A percentile compares a stretch with the other conserved stretches of the same genome.
Conservation (phyloP, 768 basidiomycete species). For the Suillus americanus region DNA sequence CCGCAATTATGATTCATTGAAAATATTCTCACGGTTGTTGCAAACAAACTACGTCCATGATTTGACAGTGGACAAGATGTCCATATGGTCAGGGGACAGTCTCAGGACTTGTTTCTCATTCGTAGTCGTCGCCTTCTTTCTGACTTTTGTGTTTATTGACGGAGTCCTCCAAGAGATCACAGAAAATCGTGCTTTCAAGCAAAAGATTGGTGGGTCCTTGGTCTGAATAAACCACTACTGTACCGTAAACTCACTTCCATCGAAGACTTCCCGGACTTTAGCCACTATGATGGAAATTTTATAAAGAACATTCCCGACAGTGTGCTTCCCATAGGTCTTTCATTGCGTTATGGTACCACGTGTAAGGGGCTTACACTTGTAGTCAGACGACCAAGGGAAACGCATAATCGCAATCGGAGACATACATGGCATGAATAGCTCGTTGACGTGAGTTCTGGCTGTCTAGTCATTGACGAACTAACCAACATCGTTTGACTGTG, state of each 20-base stretch:
- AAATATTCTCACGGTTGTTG: conserved; percentile 1
- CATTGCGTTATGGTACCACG: neutral
- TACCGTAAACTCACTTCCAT: neutral
- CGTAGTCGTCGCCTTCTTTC: conserved; percentile 38
- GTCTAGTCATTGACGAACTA: neutral
- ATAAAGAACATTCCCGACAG: conserved; percentile 41
- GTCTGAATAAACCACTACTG: neutral
- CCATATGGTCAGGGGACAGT: neutral
- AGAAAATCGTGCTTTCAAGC: conserved; percentile 3
- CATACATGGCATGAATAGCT: conserved; percentile 78
- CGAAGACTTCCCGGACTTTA: conserved; percentile 55
- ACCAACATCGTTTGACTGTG: neutral
- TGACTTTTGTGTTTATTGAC: conserved; percentile 43
- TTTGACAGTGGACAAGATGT: neutral
- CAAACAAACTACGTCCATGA: neutral
- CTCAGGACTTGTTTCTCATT: conserved; percentile 26
- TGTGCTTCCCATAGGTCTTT: conserved; percentile 56
- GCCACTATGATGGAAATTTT: conserved; percentile 38
- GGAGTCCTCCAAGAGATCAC: conserved; percentile 26
- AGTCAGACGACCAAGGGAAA: conserved; percentile 45
- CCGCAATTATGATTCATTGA: neutral
- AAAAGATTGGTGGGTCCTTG: conserved; percentile 15
- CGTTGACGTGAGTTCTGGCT: conserved; percentile 55
- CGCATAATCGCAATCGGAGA: conserved; percentile 84
- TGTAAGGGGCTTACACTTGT: neutral